Evolutionary conservation across 2,329 filamentous ascomycete species (phyloP).

Genomic region (Xylariaceae sp.): DNA sequence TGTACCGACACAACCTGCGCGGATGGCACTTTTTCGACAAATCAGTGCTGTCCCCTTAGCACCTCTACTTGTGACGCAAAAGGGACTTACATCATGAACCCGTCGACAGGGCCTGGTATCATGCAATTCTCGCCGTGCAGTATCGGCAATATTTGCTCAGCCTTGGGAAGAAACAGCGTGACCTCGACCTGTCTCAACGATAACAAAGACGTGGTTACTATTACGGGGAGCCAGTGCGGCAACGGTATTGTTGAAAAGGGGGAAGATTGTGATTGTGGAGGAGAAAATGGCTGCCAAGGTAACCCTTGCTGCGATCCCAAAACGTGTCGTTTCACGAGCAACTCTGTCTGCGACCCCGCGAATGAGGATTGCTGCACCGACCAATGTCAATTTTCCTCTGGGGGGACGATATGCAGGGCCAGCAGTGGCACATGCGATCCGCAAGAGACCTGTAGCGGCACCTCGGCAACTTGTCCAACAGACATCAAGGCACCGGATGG

Average conservation of each 20-base stretch:
- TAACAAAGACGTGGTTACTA: constrained; percentile 82
- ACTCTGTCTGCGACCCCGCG: constrained; percentile 77
- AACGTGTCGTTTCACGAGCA: constrained; percentile 82
- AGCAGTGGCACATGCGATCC: constrained; percentile 86
- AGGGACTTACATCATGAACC: constrained; percentile 93
- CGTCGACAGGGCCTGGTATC: constrained; percentile 76
- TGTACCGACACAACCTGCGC: constrained; percentile 74
- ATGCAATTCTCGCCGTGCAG: constrained; percentile 84
- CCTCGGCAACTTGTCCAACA: constrained; percentile 71
- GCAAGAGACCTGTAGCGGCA: constrained; percentile 80
- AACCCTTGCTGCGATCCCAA: constrained; percentile 84
- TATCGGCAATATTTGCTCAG: constrained; percentile 92
- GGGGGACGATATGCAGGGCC: constrained; percentile 77
- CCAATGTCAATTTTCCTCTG: constrained; percentile 69
- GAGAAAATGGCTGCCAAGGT: constrained; percentile 69
- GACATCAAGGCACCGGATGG: constrained; percentile 76
- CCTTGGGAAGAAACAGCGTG: constrained; percentile 77
- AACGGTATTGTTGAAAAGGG: constrained; percentile 96
- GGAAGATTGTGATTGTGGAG: constrained; percentile 96
- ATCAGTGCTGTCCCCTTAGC: constrained; percentile 81
- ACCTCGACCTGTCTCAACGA: constrained; percentile 79
- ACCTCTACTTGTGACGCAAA: constrained; percentile 72
- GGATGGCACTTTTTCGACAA: constrained; percentile 58
- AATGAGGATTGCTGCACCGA: constrained; percentile 82
- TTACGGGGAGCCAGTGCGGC: constrained; percentile 85